Percentiles rank a stretch among this genome's conserved stretches.
Conservation (phyloP, 1,284 basidiomycete genomes). For the Melampsora abietis-canadensis region DNA sequence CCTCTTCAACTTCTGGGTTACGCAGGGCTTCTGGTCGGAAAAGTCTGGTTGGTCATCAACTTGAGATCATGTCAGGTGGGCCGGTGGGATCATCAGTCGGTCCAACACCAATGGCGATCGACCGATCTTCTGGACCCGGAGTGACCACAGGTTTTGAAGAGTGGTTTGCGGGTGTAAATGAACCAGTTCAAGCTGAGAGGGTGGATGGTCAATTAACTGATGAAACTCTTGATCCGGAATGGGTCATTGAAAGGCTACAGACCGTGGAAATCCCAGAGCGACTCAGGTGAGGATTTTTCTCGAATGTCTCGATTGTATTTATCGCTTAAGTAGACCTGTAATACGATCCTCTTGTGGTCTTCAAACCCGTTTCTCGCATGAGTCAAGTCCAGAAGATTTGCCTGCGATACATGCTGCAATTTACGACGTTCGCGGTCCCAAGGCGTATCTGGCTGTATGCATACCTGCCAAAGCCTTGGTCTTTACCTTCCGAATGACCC, state of each 20-base stretch:
- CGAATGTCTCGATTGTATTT: no score
- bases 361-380: neutral
- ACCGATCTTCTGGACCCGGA: conserved; percentile 23
- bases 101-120: conserved; percentile 15
- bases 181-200: conserved; percentile 31
- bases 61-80: conserved; percentile 40
- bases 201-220: conserved; percentile 38
- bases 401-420: conserved; percentile 38
- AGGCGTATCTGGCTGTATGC: conserved; percentile 33
- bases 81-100: conserved; percentile 15
- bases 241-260: conserved; percentile 29
- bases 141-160: conserved; percentile 14
- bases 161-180: conserved; percentile 40
- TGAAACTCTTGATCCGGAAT: conserved; percentile 42
- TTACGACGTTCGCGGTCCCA: conserved; percentile 25
- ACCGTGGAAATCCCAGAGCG: conserved; percentile 36
- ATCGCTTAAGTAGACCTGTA: no score
- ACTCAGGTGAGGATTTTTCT: conserved; percentile 17
- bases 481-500: conserved; percentile 25
- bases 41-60: conserved; percentile 32
- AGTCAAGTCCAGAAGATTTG: conserved; percentile 39
- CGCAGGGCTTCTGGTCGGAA: conserved; percentile 23
- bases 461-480: conserved; percentile 32
- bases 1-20: conserved; percentile 15
- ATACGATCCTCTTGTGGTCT: no score